These are phyloP conservation scores for Aciculoconidium aculeatum DNA, from an alignment of 805 yeast species.

Conservation along the genomic window DNA sequence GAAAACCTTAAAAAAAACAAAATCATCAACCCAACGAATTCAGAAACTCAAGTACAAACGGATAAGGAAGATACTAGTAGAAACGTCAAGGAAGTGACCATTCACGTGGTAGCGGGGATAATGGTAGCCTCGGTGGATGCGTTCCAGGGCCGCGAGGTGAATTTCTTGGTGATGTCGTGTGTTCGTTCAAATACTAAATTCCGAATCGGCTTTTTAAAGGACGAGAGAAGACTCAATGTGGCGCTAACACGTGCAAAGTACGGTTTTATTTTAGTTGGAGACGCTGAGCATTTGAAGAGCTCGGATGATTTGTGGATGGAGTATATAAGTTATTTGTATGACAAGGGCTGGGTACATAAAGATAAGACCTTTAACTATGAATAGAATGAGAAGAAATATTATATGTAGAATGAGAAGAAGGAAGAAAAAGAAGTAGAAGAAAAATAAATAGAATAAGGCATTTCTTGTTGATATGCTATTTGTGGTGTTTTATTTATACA, in stretches of 20 bases:
- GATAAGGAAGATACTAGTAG: slow-evolving; percentile 56
- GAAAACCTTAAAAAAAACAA: slow-evolving; percentile 42
- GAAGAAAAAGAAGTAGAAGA: too few species aligned
- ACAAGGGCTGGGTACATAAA: slow-evolving; percentile 23
- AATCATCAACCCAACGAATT: slow-evolving; percentile 49
- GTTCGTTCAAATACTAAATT: slow-evolving; percentile 19
- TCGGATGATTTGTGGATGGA: slow-evolving; percentile 48
- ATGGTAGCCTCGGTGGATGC: slow-evolving; percentile 36
- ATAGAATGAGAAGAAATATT: too few species aligned
- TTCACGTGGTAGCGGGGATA: slow-evolving; percentile 40
- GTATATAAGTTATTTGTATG: slow-evolving; percentile 38
- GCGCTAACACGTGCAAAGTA: slow-evolving; percentile 25
- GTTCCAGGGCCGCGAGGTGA: slow-evolving; percentile 26
- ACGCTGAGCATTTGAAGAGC: slow-evolving; percentile 34
- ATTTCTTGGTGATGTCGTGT: slow-evolving; percentile 24
- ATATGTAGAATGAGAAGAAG: too few species aligned
- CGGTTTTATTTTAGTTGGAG: slow-evolving; percentile 28
- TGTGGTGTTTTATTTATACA: too few species aligned
- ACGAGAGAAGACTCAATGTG: slow-evolving; percentile 24
- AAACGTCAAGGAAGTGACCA: slow-evolving; percentile 42
- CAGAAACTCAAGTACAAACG: slow-evolving; percentile 43
- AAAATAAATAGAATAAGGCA: too few species aligned
- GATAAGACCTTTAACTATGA: slow-evolving; percentile 8
- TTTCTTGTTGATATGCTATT: too few species aligned
- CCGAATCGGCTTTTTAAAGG: slow-evolving; percentile 22